phyloP scores from a whole-genome alignment of 1,284 basidiomycete genomes.

The Pyrrhoderma noxium region DNA sequence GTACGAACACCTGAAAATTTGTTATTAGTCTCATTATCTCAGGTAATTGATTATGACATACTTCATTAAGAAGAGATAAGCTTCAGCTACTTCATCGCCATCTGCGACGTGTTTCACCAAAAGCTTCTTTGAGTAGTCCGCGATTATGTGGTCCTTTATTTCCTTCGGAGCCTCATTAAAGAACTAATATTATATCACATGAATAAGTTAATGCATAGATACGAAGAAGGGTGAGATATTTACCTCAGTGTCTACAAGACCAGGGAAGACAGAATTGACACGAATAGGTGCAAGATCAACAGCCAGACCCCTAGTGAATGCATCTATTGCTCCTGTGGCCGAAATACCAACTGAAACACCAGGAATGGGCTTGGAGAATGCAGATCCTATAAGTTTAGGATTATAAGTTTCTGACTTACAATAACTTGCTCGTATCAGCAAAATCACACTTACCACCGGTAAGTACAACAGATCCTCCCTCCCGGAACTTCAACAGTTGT shows the following conservation, averaged over 20 bases:
- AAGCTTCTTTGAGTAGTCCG: constrained; percentile 7
- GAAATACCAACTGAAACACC: constrained; percentile 17
- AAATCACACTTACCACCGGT: constrained; percentile 14
- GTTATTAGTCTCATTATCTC: neutral
- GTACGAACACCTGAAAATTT: constrained; percentile 16
- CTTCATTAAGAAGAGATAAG: constrained; percentile 24
- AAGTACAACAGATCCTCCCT: constrained; percentile 18
- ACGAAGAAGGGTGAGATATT: neutral
- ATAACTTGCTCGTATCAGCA: neutral
- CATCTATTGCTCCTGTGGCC: constrained; percentile 19
- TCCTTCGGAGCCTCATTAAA: constrained; percentile 10
- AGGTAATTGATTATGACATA: constrained; percentile 6
- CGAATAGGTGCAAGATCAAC: constrained; percentile 22
- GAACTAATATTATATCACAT: too few relatives aligned
- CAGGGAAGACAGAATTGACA: constrained; percentile 20
- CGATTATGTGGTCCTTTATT: constrained; percentile 9
- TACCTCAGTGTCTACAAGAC: constrained; percentile 18
- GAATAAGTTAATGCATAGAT: neutral
- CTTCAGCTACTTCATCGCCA: constrained; percentile 21
- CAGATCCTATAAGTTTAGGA: constrained; percentile 11
- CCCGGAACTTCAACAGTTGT: constrained; percentile 16
- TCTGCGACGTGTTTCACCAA: constrained; percentile 18
- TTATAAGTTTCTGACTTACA: too few relatives aligned
- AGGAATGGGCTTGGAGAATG: constrained; percentile 16
- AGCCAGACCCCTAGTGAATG: constrained; percentile 19